These are phyloP conservation scores for Aspergillus japonicus DNA, from an alignment of 2,329 filamentous ascomycete genomes.

Conservation along the genomic window DNA sequence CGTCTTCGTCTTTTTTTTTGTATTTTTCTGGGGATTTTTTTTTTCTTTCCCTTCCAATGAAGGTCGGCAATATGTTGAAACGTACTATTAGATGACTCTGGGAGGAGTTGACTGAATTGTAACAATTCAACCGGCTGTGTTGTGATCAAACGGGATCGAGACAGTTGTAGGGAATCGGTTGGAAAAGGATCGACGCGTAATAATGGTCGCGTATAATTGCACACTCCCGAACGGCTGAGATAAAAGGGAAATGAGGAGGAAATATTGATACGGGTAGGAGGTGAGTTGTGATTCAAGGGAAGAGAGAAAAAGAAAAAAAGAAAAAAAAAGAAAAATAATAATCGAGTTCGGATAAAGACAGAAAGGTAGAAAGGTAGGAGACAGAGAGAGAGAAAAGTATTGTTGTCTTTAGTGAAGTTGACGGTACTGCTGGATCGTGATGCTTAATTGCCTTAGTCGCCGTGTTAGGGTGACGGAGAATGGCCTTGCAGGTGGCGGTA, in stretches of 20 bases:
- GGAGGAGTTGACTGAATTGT: not conserved
- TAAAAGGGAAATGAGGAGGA: not conserved
- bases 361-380: too few relatives aligned
- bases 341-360: conserved; percentile 3
- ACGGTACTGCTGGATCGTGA: conserved; percentile 28
- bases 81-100: conserved; percentile 22
- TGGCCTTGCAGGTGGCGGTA: conserved; percentile 40
- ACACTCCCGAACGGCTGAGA: not conserved
- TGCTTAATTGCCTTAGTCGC: conserved; percentile 43
- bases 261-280: not conserved
- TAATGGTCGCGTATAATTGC: conserved; percentile 12
- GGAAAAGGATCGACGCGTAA: conserved; percentile 18
- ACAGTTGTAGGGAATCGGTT: not conserved
- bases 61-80: conserved; percentile 17
- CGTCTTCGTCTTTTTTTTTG: not conserved
- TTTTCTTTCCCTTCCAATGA: not conserved
- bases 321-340: conserved; percentile 4
- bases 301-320: not conserved
- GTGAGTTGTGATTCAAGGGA: not conserved
- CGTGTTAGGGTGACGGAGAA: conserved; percentile 35
- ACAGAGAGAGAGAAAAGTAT: conserved; percentile 1
- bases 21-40: not conserved
- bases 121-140: not conserved
- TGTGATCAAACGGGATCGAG: not conserved
- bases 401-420: conserved; percentile 8